Base-by-base conservation (phyloP, 139 green algal species). In the Penium margaritaceum region DNA sequence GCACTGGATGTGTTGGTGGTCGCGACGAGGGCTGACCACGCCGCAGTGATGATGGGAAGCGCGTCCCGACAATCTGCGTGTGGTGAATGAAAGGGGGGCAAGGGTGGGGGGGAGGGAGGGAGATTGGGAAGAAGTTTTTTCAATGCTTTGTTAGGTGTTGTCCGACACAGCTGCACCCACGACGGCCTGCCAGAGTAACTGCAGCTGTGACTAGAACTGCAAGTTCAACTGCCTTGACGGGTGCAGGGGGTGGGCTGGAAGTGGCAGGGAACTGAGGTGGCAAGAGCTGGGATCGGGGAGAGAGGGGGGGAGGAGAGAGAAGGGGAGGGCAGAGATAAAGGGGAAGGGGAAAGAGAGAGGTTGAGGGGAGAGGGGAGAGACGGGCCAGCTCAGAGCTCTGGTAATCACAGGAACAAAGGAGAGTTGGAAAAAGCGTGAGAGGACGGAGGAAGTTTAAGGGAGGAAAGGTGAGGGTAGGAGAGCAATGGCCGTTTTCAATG, bases 11-110 rank as follows among this genome's bases (percentile, higher is more conserved):
- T 60, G 54, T 21, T 65, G 21, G 37, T 64, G 38, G 35, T 58
- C 9, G 5, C 35, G 12, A 17, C 21, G 6, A 63, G 21, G 27
- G 6, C 29, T 19, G 0, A 5, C n/a, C 66, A 64, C n/a, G 35
- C 46, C 14, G 41, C 32, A 30, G 54, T 32, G 21, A 74, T 63
- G 9, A 74, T 35, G 34, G 66, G 66, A n/a, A 66, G 38, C 2
- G 66, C 46, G 34, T 36, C 37, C 12, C 39, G 33, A 33, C 66
- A 74, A 35, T 74, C 66, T 74, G 66, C 5, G 32, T 29, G 29
- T 43, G 32, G n/a, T 51, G 27, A 15, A 21, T 33, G 9, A 35
- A 12, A 12, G 30, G 39, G 5, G 24, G 9, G 17, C 27, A 32
- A 1, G 9, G 24, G 19, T 21, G 38, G n/a, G 21, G 21, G 37